Evolutionary conservation across 73 alveolate genomes (phyloP), one percentile per base, ranked within the genome.

Genomic region (Paramecium biaurelia): DNA sequence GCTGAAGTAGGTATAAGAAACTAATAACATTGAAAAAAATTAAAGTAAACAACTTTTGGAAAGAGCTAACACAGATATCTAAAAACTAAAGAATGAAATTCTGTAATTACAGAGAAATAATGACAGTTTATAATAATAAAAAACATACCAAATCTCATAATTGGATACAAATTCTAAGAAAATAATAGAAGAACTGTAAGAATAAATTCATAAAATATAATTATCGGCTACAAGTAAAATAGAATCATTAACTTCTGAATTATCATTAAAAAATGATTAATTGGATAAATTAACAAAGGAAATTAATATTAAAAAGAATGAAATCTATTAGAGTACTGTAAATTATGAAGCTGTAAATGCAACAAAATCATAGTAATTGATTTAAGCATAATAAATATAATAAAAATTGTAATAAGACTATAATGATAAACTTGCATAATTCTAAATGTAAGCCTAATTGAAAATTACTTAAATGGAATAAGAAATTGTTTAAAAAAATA

Each of bases 101-200:
- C 15, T 63, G 12, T 63, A 26, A 63, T 63, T 63, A 41, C 12
- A 63, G 26, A 26, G 84, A 63, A 63, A 63, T 63, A 63, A 63
- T 63, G 84, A 63, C 84, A 63, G 84, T 63, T 63, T 63, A 18
- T 32, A 63, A 63, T 32, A 63, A 63, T 63, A 63, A 63, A 63
- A 63, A 63, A 11, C 8, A 30, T 63, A 63, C 26, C 47, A 63
- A 26, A 10, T 63, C 45, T 30, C 41, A 5, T 63, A 11, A 63
- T 63, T 63, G 28, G 84, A 63, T 63, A 26, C 84, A 1, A 63
- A 26, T 63, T 63, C 84, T 26, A 63, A 63, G 26, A 63, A 63
- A 63, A 12, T 30, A 23, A 26, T 63, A 26, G 84, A 63, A 63
- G 84, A 63, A 26, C 84, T 63, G 4, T 32, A 63, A 63, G 84